Base-by-base conservation (phyloP, 2,329 filamentous ascomycete genomes). In the Aspergillus tamarii region DNA sequence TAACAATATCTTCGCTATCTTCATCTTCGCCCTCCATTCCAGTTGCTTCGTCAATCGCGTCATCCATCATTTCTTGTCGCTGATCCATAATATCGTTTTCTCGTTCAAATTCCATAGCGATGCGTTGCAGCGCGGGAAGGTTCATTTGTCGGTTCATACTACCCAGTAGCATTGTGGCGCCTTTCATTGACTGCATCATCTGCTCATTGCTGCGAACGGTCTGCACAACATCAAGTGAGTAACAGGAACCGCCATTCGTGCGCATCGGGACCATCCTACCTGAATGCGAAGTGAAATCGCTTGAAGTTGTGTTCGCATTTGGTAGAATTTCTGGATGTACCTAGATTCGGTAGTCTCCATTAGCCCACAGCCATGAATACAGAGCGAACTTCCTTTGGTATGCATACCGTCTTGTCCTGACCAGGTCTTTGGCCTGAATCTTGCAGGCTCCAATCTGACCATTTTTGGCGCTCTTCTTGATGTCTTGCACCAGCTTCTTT, bases 181-280 rank as follows among this genome's bases (percentile, higher is more conserved):
- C 95, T 80, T 97, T 99, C 95, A 99, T 98, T 10, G 94, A 95
- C 80, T 97, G 93, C 94, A 97, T 97, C 95, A 99, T 99, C 80
- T 98, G 94, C 79, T 99, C 95, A 79, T 99, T 99, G 70, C 94
- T 97, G 68, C 95, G 89, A 68, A 98, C 94, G 57, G 95, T 99
- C 92, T 97, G 73, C 21, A 61, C 34, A 14, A 32, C 4, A 39
- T n/a, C 26, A 23, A 23, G 52, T 55, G n/a, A 55, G 52, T 32
- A 26, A 36, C 36, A 4, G 11, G 32, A 5, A n/a, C 52, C 32
- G 52, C 32, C 11, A 39, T 36, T 39, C 21, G 32, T 55, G n/a
- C 14, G n/a, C 52, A 4, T 39, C 1, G 32, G 32, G 21, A 23
- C 32, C n/a, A 28, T 66, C 78, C 59, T 82, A 95, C 93, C 88